Evolutionary conservation across 2,329 filamentous ascomycete genomes (phyloP).

Genomic region (Gremmenia infestans): DNA sequence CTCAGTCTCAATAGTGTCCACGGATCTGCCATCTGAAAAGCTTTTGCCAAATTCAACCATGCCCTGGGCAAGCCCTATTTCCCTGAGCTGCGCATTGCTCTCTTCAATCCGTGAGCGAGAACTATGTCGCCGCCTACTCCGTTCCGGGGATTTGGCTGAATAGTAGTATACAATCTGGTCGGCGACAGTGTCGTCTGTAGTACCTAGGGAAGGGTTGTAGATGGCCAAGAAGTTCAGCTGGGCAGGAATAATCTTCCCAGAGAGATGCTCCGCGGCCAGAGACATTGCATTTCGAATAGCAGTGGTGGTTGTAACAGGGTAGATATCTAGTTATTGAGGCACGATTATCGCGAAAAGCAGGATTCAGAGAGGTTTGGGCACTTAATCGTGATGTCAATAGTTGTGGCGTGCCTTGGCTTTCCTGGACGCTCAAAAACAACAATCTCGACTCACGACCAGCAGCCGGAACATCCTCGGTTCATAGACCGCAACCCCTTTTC

Average conservation of each 20-base stretch:
- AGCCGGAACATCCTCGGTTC: neutral
- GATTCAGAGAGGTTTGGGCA: neutral
- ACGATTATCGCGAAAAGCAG: neutral
- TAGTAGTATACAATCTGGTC: constrained; percentile 89
- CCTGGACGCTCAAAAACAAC: too few relatives aligned
- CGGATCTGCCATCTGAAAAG: constrained; percentile 71
- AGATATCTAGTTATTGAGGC: neutral
- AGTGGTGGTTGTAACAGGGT: neutral
- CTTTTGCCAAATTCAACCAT: constrained; percentile 90
- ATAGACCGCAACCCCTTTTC: neutral
- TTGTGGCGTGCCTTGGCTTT: neutral
- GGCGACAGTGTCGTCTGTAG: constrained; percentile 52
- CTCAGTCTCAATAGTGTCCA: constrained; percentile 88
- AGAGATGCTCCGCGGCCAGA: constrained; percentile 8
- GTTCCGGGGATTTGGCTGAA: constrained; percentile 25
- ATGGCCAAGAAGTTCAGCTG: constrained; percentile 88
- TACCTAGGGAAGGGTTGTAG: constrained; percentile 82
- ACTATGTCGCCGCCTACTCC: neutral
- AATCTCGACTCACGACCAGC: neutral
- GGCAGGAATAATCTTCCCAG: constrained; percentile 51
- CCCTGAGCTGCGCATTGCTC: constrained; percentile 79
- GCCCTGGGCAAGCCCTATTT: constrained; percentile 93
- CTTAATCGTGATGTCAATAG: neutral
- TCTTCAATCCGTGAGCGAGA: constrained; percentile 23
- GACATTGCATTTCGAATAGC: constrained; percentile 26